Evolutionary conservation across 2,329 filamentous ascomycete genomes (phyloP), one percentile per base, ranked within the genome.

Genomic region (Diaporthe vexans): DNA sequence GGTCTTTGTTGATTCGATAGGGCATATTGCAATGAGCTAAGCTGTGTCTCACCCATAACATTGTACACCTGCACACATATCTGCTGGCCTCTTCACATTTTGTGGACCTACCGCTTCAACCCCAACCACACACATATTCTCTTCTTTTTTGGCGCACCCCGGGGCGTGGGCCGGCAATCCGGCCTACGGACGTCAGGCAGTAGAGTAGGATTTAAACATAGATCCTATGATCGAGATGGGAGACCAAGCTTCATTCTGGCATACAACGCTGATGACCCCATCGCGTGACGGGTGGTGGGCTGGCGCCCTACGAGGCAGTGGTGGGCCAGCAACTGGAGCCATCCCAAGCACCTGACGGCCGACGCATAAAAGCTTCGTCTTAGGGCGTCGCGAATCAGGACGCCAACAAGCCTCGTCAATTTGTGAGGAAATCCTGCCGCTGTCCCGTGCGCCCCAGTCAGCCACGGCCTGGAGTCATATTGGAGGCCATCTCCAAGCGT

Each of bases 191-290:
- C n/a, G n/a, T 54, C 46, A 40, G 63, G 48, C 48, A 54, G 63
- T 37, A 40, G 63, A 40, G 63, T 21, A 68, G 63, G 63, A 68
- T 54, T 54, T 68, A 54, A 24, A 68, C 63, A 68, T 54, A 40
- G 63, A 68, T 68, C 33, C 46, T 54, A 33, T 54, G 48, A 54
- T 68, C 33, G n/a, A 29, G 63, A 26, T 40, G 33, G 48, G 10
- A 54, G 5, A 54, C n/a, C 48, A 68, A 68, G 63, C 63, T 68
- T 68, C 48, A 17, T 17, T 26, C n/a, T 68, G 48, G n/a, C 63
- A 68, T 26, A 35, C 17, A 40, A 68, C 48, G 63, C 63, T 68
- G 63, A 54, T 33, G 29, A 33, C 26, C 46, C 21, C 7, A 3
- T 17, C 6, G 29, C 43, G n/a, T 24, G 43, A 33, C 48, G 61